Percentiles rank a stretch among this genome's conserved stretches.
Evolutionary conservation across 176 grass and related monocot genomes (phyloP).

Genomic region (Zoysia japonica): DNA sequence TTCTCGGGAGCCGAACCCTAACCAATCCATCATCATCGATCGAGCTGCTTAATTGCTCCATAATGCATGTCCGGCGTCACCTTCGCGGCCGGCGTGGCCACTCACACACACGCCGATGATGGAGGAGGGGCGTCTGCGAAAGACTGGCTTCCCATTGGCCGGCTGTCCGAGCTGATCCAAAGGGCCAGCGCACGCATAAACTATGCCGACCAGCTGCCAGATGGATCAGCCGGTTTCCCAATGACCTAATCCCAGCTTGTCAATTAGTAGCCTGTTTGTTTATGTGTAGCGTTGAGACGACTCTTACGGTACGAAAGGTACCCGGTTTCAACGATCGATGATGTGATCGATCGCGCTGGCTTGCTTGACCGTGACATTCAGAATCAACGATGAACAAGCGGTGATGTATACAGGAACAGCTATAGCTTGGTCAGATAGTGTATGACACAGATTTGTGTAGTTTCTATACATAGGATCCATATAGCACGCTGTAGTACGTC

Average conservation of each 20-base stretch:
- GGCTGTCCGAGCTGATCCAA: constrained; percentile 17
- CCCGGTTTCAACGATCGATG: neutral
- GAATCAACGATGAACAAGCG: no score
- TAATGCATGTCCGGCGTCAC: neutral
- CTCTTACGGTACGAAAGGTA: constrained; percentile 18
- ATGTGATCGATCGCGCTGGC: neutral
- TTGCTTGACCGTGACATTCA: neutral
- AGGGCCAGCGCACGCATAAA: constrained; percentile 17
- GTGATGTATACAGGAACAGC: no score
- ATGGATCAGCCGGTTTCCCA: constrained; percentile 22
- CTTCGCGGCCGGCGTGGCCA: no score
- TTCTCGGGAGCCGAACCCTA: constrained; percentile 39
- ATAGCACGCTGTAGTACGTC: no score
- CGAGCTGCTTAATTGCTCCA: neutral
- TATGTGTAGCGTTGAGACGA: neutral
- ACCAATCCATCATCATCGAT: constrained; percentile 24
- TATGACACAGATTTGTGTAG: no score
- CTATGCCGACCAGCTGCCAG: constrained; percentile 25
- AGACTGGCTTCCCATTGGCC: constrained; percentile 26
- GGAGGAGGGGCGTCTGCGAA: neutral
- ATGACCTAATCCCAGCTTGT: neutral
- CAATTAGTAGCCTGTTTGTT: neutral
- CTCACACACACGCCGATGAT: neutral
- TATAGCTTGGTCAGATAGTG: no score
- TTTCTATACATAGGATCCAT: no score